Base-by-base conservation (phyloP, 306 rosid species). In the Sesbania bispinosa region DNA sequence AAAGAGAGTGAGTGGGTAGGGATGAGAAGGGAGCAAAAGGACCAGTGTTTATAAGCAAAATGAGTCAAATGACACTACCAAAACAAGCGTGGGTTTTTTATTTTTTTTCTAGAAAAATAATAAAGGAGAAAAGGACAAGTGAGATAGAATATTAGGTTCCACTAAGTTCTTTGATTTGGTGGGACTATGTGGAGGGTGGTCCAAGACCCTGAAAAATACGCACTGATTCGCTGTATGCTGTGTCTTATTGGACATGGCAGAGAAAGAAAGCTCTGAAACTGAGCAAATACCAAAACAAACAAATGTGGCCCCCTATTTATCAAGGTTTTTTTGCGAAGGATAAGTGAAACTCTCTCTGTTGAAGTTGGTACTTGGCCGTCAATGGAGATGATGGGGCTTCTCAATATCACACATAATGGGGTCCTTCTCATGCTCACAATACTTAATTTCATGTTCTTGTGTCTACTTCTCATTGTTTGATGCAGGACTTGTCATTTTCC, bases 1-100 rank as follows among this genome's bases (percentile, higher is more conserved):
- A 15, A n/a, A 43, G 47, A 10, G 59, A 23, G 50, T 20, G 65
- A 20, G 74, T 67, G 59, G 85, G 39, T 42, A n/a, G 15, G 64
- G 67, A 63, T 74, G 80, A 55, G 62, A 61, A 73, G 32, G 75
- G 46, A 36, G 78, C 59, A 72, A 55, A 57, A 50, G 35, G 6
- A 10, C 16, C 39, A 18, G 71, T 71, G 71, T 60, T 75, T 62
- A 74, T 46, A 54, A 72, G 79, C 16, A 27, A 65, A 71, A 61
- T 85, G 83, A 84, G 88, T 81, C 85, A 38, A 80, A 59, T 81
- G 74, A 81, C 83, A 80, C 81, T 77, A 65, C 19, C 9, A 20
- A 8, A 2, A 33, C 46, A 16, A 32, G 33, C 24, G 30, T 51
- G 33, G 46, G 18, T 5, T 47, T 21, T 14, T 29, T 27, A n/a